Evolutionary conservation across 352 stramenopile species (phyloP).

Genomic region (Phytophthora melonis): DNA sequence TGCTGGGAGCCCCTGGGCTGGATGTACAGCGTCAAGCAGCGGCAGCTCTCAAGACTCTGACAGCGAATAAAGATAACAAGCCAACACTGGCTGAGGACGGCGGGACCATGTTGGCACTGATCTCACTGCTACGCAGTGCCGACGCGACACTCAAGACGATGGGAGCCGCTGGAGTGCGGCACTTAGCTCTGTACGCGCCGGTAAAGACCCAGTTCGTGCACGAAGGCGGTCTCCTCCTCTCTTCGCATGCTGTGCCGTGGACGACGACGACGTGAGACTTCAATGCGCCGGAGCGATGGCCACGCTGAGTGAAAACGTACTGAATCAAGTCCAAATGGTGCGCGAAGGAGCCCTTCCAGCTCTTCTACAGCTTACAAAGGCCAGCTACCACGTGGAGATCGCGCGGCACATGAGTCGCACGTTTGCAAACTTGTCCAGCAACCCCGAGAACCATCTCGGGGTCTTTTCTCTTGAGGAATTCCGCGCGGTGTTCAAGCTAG

Average conservation of each 20-base stretch:
- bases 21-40: constrained; percentile 91
- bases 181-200: constrained; percentile 86
- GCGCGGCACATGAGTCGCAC: constrained; percentile 89
- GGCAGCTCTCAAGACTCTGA: constrained; percentile 92
- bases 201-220: constrained; percentile 78
- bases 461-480: constrained; percentile 89
- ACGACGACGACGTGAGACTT: constrained; percentile 86
- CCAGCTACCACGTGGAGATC: constrained; percentile 78
- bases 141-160: constrained; percentile 89
- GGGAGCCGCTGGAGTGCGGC: constrained; percentile 86
- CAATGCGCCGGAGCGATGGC: constrained; percentile 91
- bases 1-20: constrained; percentile 77
- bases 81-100: constrained; percentile 88
- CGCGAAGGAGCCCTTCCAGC: constrained; percentile 76
- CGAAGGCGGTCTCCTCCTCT: constrained; percentile 72
- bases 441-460: constrained; percentile 91
- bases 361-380: constrained; percentile 72
- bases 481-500: constrained; percentile 80
- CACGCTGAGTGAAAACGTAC: constrained; percentile 92
- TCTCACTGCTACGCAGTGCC: constrained; percentile 80
- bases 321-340: constrained; percentile 92
- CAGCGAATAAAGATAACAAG: constrained; percentile 93
- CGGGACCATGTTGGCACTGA: constrained; percentile 80
- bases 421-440: constrained; percentile 93
- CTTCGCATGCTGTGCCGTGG: constrained; percentile 66